These are phyloP conservation scores for Entomortierella beljakovae DNA, from an alignment of 192 early-diverging fungal genomes.

Conservation along the genomic window DNA sequence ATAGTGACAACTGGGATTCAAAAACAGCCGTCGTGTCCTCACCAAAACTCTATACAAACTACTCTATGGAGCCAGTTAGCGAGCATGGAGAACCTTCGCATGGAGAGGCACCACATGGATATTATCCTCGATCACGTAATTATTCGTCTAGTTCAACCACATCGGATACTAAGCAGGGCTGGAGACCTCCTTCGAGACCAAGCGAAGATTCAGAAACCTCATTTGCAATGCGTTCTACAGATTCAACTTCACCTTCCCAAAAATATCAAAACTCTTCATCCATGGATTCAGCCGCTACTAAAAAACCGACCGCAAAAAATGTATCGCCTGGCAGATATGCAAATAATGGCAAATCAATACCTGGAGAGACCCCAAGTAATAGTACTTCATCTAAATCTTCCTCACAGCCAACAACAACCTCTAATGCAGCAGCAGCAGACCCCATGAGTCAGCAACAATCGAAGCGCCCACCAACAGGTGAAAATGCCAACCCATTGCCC, in stretches of 20 bases:
- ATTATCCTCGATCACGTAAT: constrained; percentile 21
- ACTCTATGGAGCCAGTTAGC: constrained; percentile 22
- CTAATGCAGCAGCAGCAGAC: too few relatives aligned
- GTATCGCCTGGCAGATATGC: background rate
- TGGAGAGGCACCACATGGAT: background rate
- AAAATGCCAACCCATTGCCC: constrained; percentile 40
- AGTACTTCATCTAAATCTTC: background rate
- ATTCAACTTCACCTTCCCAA: constrained; percentile 13
- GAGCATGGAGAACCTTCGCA: constrained; percentile 22
- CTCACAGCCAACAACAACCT: background rate
- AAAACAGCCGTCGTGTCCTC: constrained; percentile 27
- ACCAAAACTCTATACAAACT: constrained; percentile 16
- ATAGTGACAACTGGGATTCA: constrained; percentile 34
- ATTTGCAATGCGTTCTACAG: constrained; percentile 15
- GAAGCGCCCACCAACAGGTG: constrained; percentile 21
- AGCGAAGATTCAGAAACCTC: constrained; percentile 30
- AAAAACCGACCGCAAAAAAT: background rate
- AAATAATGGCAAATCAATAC: background rate
- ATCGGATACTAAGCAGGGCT: constrained; percentile 13
- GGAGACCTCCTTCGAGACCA: constrained; percentile 12
- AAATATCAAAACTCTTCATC: background rate
- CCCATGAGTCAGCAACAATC: background rate
- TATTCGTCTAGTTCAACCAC: constrained; percentile 18
- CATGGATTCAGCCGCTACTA: background rate
- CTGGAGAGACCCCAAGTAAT: background rate